phyloP scores from a whole-genome alignment of 768 basidiomycete species.

The Boletus subparvulus region DNA sequence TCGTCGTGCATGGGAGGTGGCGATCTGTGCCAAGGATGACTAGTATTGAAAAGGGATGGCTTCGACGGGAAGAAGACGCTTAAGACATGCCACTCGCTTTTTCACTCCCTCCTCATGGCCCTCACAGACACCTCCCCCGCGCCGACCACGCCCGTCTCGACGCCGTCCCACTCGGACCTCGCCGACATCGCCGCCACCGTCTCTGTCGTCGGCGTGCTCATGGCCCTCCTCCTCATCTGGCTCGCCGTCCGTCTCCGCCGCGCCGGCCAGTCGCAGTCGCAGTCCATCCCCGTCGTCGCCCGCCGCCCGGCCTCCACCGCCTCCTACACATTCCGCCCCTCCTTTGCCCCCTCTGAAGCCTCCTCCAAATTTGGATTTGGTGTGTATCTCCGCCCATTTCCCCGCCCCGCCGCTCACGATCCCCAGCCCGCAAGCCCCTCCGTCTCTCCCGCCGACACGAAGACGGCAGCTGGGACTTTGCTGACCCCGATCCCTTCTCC shows the following conservation, averaged over 20 bases:
- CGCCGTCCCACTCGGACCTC: slow-evolving; percentile 14
- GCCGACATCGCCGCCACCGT: slow-evolving; percentile 29
- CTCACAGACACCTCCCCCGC: neutral
- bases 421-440: slow-evolving; percentile 25
- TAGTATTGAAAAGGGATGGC: neutral
- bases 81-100: no score
- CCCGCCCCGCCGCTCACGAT: neutral
- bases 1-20: no score
- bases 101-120: no score
- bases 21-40: neutral
- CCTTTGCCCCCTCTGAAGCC: slow-evolving; percentile 23
- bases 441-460: slow-evolving; percentile 20
- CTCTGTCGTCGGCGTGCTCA: slow-evolving; percentile 23
- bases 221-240: slow-evolving; percentile 27
- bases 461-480: slow-evolving; percentile 32
- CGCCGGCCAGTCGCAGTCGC: neutral
- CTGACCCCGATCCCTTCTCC: slow-evolving; percentile 25
- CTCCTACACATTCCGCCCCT: slow-evolving; percentile 21
- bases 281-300: neutral
- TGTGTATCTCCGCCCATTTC: slow-evolving; percentile 1
- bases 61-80: no score
- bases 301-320: slow-evolving; percentile 2
- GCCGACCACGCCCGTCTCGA: neutral
- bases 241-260: slow-evolving; percentile 26
- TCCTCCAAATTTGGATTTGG: slow-evolving; percentile 32